A percentile compares a stretch with the other conserved stretches of the same genome.
Conservation (phyloP, 169 alveolate genomes). For the Cryptosporidium xiaoi region DNA sequence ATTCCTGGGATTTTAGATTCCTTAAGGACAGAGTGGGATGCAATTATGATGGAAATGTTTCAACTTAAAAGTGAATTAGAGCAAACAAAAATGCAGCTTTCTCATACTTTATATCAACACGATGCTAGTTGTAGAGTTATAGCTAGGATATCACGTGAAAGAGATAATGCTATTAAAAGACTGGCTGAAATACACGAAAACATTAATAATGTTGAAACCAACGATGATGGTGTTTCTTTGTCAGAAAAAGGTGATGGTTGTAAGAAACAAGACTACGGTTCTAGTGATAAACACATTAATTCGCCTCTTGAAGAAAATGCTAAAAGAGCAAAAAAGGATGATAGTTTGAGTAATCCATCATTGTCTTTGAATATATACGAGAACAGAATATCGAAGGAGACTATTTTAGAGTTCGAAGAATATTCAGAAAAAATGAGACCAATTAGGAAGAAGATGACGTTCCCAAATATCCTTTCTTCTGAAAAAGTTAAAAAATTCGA, state of each 20-base stretch:
- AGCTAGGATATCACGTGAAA: constrained; percentile 93
- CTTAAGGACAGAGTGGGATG: constrained; percentile 96
- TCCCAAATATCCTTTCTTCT: constrained; percentile 58
- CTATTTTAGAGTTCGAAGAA: constrained; percentile 59
- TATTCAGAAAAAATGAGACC: constrained; percentile 76
- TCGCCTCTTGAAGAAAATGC: constrained; percentile 64
- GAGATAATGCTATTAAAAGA: constrained; percentile 91
- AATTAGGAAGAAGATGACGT: constrained; percentile 75
- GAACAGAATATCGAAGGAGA: constrained; percentile 57
- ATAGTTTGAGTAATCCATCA: no score
- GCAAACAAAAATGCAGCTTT: constrained; percentile 91
- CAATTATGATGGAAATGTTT: constrained; percentile 92
- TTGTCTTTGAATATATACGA: constrained; percentile 11
- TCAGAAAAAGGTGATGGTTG: neutral
- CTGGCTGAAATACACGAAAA: constrained; percentile 84
- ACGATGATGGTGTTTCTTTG: neutral
- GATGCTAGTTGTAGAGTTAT: constrained; percentile 99
- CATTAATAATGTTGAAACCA: constrained; percentile 33
- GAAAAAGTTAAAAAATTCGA: constrained; percentile 52
- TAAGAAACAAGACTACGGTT: neutral
- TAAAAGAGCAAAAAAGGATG: neutral
- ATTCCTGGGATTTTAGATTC: constrained; percentile 93
- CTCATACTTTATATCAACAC: constrained; percentile 96
- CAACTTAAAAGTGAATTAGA: constrained; percentile 81
- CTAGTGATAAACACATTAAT: constrained; percentile 79